Base-by-base conservation (phyloP, 2,329 filamentous ascomycete genomes). In the Aspergillus piperis region DNA sequence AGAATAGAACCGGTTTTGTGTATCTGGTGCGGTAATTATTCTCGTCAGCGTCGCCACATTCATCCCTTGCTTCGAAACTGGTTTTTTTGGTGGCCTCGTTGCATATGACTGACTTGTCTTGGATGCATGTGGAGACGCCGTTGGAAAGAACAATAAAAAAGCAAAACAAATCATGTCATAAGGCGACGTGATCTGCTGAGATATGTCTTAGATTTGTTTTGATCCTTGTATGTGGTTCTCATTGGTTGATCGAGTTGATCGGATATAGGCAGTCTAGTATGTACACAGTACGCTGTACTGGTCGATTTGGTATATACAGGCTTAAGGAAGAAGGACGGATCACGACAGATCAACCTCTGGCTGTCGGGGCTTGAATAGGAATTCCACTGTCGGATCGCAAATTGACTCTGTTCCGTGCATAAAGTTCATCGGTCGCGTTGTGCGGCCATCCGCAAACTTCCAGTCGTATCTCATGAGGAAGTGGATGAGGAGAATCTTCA, bases 401-500 rank as follows among this genome's bases (percentile, higher is more conserved):
- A 81, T 71, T 7, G 79, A 75, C 0, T 77, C 81, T n/a, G 74
- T 73, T 1, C 82, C 82, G 27, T 81, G 65, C 75, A 81, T 82
- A 47, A 78, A 69, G 5, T 76, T 71, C 59, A 76, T 73, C 1
- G 82, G 81, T 8, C 70, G 63, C 2, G 73, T 70, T 8, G 74
- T 59, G 0, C 70, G 67, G 23, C 30, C 47, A 5, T 83, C 64
- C 17, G 65, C 32, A 71, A 76, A 64, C 63, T 80, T 79, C 59
- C 84, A 71, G 25, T 86, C 83, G 65, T 84, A 86, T 60, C 84
- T 82, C 38, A 81, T 68, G 1, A 85, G 64, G 19, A 86, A 66
- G 56, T 84, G 78, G 1, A 81, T 75, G 36, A 85, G 66, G 13
- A 85, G 74, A 68, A 86, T 82, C 68, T 86, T 86, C 13, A 84